phyloP scores from a whole-genome alignment of 2,329 filamentous ascomycete genomes.

The Chaetothyriales sp. region DNA sequence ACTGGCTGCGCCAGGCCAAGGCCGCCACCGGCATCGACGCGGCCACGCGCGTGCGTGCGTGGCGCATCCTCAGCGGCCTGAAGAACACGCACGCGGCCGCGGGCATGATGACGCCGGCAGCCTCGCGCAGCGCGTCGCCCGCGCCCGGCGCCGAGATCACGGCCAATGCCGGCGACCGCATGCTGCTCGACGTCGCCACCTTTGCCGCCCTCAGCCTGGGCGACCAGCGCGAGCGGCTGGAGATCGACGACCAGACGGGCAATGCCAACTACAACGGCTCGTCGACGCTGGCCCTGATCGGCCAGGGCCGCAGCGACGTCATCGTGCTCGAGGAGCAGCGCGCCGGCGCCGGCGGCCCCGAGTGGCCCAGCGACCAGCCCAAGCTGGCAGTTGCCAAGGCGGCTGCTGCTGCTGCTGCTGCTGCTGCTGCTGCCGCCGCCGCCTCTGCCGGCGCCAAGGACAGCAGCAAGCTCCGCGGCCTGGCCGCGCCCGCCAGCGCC shows the following conservation, averaged over 20 bases:
- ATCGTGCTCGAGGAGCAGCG: constrained; percentile 75
- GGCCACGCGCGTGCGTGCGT: constrained; percentile 62
- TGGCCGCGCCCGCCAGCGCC: constrained; percentile 10
- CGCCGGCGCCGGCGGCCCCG: background rate
- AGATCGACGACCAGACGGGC: constrained; percentile 53
- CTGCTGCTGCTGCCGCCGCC: too few relatives aligned
- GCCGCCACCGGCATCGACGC: constrained; percentile 51
- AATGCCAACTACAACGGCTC: constrained; percentile 68
- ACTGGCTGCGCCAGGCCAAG: constrained; percentile 68
- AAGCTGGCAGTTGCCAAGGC: constrained; percentile 24
- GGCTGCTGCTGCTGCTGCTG: too few relatives aligned
- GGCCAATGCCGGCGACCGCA: constrained; percentile 30
- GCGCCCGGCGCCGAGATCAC: constrained; percentile 31
- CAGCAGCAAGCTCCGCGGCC: constrained; percentile 17
- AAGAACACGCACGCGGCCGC: constrained; percentile 31
- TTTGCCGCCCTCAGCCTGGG: constrained; percentile 51
- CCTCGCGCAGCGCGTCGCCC: constrained; percentile 31
- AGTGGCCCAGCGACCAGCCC: constrained; percentile 4
- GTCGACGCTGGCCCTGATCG: constrained; percentile 50
- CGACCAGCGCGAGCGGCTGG: constrained; percentile 50
- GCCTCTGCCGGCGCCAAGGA: too few relatives aligned
- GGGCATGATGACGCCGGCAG: constrained; percentile 30
- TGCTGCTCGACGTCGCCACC: constrained; percentile 48
- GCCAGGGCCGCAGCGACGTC: constrained; percentile 57
- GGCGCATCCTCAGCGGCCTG: constrained; percentile 42